A percentile compares a stretch with the other conserved stretches of the same genome.
These are phyloP conservation scores for Termitomyces titanicus DNA, from an alignment of 768 basidiomycete genomes.

Conservation along the genomic window DNA sequence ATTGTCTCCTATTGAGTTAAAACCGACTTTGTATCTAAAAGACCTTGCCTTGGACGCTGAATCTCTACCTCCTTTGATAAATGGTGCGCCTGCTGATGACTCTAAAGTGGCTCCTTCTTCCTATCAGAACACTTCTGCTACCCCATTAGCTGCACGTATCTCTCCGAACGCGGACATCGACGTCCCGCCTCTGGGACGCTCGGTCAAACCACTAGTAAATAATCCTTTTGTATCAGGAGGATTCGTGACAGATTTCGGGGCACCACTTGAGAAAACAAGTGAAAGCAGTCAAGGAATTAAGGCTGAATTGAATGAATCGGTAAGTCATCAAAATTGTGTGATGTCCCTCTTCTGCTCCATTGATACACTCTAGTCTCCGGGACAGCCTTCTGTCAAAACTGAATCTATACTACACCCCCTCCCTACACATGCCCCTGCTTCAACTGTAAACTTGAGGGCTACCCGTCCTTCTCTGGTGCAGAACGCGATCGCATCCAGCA, in stretches of 20 bases:
- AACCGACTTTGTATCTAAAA: neutral
- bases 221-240: conserved; percentile 54
- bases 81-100: neutral
- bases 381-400: neutral
- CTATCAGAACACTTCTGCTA: neutral
- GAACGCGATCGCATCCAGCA: conserved; percentile 36
- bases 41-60: neutral
- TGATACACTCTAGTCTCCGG: neutral
- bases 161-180: conserved; percentile 3
- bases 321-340: neutral
- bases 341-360: neutral
- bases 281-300: neutral
- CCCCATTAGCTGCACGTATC: neutral
- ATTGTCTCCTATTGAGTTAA: conserved; percentile 18
- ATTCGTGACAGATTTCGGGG: conserved; percentile 42
- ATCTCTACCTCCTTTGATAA: neutral
- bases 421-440: neutral
- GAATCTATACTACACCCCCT: neutral
- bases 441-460: neutral
- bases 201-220: conserved; percentile 17
- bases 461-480: neutral
- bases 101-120: neutral
- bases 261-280: conserved; percentile 5
- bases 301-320: neutral
- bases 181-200: neutral